These are phyloP conservation scores for Trametes punicea DNA, from an alignment of 768 basidiomycete genomes.

Conservation along the genomic window DNA sequence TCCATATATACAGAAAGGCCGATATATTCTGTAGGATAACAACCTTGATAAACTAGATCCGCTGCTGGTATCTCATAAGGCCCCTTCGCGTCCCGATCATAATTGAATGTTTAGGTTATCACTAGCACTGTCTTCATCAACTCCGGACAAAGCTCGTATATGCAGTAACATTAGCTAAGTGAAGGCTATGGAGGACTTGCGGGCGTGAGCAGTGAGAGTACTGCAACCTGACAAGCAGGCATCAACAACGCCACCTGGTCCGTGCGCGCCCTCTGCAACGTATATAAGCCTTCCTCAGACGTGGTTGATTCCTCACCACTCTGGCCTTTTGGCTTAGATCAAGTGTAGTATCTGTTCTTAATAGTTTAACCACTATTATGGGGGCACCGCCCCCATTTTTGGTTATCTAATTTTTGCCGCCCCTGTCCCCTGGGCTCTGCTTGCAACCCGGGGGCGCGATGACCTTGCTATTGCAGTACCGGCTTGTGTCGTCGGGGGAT, in stretches of 20 bases:
- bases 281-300: constrained; percentile 7
- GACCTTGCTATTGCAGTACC: constrained; percentile 32
- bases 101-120: too few relatives aligned
- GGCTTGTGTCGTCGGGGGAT: constrained; percentile 34
- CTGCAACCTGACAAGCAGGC: not conserved
- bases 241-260: constrained; percentile 14
- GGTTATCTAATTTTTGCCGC: constrained; percentile 34
- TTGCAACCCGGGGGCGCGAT: constrained; percentile 31
- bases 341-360: constrained; percentile 78
- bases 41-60: too few relatives aligned
- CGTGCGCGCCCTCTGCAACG: not conserved
- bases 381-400: constrained; percentile 35
- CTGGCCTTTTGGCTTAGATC: constrained; percentile 73
- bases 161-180: too few relatives aligned
- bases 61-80: too few relatives aligned
- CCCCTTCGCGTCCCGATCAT: too few relatives aligned
- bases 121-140: too few relatives aligned
- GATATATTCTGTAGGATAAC: too few relatives aligned
- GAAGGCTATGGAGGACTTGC: too few relatives aligned
- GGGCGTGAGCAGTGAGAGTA: too few relatives aligned
- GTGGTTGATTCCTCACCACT: constrained; percentile 37
- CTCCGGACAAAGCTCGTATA: too few relatives aligned
- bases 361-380: constrained; percentile 45
- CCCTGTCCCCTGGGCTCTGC: constrained; percentile 31
- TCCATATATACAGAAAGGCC: too few relatives aligned